phyloP scores from a whole-genome alignment of 2,329 filamentous ascomycete species.

The Calonectria montana region DNA sequence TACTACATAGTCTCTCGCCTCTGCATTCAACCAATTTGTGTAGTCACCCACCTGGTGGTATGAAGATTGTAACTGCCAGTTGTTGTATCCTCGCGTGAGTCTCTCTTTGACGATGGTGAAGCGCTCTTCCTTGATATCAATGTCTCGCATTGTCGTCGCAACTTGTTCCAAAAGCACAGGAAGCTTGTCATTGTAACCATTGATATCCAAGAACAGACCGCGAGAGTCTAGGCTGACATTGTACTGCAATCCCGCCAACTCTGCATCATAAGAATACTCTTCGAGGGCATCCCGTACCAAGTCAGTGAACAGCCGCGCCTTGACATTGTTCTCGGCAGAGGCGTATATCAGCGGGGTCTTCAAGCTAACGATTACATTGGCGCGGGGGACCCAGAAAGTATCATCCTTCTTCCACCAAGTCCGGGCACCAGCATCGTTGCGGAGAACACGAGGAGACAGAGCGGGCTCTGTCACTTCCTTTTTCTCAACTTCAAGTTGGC shows the following conservation, averaged over 20 bases:
- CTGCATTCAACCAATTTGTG: conserved; percentile 81
- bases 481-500: conserved; percentile 92
- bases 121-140: conserved; percentile 86
- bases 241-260: conserved; percentile 90
- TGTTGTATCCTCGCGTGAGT: conserved; percentile 79
- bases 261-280: conserved; percentile 96
- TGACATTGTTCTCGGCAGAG: conserved; percentile 81
- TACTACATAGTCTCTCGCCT: conserved; percentile 77
- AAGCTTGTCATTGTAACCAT: conserved; percentile 97
- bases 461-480: conserved; percentile 84
- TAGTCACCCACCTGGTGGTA: conserved; percentile 90
- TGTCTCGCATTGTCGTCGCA: conserved; percentile 82
- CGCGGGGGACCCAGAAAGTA: conserved; percentile 97
- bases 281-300: conserved; percentile 89
- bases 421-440: conserved; percentile 82
- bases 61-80: conserved; percentile 88
- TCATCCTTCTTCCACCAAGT: conserved; percentile 99
- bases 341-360: conserved; percentile 83
- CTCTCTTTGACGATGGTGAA: conserved; percentile 94
- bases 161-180: conserved; percentile 91
- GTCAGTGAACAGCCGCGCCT: conserved; percentile 83
- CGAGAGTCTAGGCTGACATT: conserved; percentile 77
- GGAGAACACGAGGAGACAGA: conserved; percentile 81
- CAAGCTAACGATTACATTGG: conserved; percentile 84
- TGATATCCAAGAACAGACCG: conserved; percentile 82